Conservation (phyloP, 495 filamentous ascomycete genomes). For the Penicillium simplicissimum region DNA sequence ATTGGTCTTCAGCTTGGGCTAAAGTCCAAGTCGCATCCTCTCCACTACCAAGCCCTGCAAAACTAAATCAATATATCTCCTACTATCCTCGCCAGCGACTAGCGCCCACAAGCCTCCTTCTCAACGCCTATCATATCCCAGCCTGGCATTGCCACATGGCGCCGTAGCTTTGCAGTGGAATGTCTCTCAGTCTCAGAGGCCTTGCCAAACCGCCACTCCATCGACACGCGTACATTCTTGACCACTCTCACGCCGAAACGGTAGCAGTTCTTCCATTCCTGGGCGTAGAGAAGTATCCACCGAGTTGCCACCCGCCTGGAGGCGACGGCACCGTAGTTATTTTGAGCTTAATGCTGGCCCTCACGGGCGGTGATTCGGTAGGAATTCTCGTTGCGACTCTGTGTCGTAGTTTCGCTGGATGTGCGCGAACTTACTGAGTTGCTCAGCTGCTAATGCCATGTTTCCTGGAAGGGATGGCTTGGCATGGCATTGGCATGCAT, state of each 20-base stretch:
- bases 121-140: conserved; percentile 10
- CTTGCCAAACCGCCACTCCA: conserved; percentile 17
- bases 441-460: not conserved
- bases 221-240: conserved; percentile 27
- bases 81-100: too few species aligned
- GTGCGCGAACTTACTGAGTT: not conserved
- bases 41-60: not conserved
- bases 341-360: conserved; percentile 4
- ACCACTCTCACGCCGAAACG: conserved; percentile 11
- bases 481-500: not conserved
- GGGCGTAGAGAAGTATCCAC: not conserved
- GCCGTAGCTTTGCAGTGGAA: conserved; percentile 34
- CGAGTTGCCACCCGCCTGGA: not conserved
- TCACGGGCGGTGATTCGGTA: not conserved
- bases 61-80: too few species aligned
- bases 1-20: not conserved
- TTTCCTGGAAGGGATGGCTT: not conserved
- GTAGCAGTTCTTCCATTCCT: conserved; percentile 34
- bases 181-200: too few species aligned
- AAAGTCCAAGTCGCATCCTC: not conserved
- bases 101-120: not conserved
- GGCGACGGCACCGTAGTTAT: not conserved
- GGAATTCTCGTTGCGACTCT: conserved; percentile 25
- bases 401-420: not conserved
- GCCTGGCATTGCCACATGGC: conserved; percentile 25